phyloP scores from a whole-genome alignment of 768 basidiomycete species.

The Suillus placidus region DNA sequence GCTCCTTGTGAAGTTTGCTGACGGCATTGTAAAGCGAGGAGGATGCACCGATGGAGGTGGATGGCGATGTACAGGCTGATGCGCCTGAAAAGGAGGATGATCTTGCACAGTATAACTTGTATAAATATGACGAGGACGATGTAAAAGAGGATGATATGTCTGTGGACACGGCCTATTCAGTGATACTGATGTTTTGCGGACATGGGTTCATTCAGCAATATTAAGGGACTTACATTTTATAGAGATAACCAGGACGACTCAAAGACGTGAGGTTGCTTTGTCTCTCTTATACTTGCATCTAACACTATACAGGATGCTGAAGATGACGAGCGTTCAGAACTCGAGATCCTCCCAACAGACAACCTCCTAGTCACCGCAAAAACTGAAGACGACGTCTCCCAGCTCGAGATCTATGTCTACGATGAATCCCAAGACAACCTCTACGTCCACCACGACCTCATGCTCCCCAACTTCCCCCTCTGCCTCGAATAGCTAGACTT shows the following conservation, averaged over 20 bases:
- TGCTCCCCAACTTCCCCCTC: slow-evolving; percentile 96
- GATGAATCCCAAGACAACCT: slow-evolving; percentile 90
- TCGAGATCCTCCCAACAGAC: slow-evolving; percentile 87
- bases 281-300: neutral
- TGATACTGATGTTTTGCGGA: slow-evolving; percentile 37
- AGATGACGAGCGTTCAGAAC: slow-evolving; percentile 85
- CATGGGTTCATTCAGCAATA: slow-evolving; percentile 87
- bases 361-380: slow-evolving; percentile 91
- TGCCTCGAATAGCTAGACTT: slow-evolving; percentile 99
- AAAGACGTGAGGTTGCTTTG: slow-evolving; percentile 68
- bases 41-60: slow-evolving; percentile 66
- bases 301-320: slow-evolving; percentile 57
- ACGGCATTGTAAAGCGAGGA: slow-evolving; percentile 41
- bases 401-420: slow-evolving; percentile 95
- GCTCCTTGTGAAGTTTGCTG: slow-evolving; percentile 20
- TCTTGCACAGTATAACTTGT: slow-evolving; percentile 85
- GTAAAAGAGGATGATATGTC: slow-evolving; percentile 39
- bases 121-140: slow-evolving; percentile 85
- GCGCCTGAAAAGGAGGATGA: slow-evolving; percentile 55
- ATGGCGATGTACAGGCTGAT: slow-evolving; percentile 35
- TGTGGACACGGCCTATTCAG: neutral
- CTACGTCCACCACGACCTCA: slow-evolving; percentile 96
- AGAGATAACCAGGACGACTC: slow-evolving; percentile 89
- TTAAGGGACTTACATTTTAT: slow-evolving; percentile 93
- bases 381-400: slow-evolving; percentile 96